Evolutionary conservation across 495 filamentous ascomycete species (phyloP), one percentile per base, ranked within the genome.

Genomic region (Neurospora sp.): DNA sequence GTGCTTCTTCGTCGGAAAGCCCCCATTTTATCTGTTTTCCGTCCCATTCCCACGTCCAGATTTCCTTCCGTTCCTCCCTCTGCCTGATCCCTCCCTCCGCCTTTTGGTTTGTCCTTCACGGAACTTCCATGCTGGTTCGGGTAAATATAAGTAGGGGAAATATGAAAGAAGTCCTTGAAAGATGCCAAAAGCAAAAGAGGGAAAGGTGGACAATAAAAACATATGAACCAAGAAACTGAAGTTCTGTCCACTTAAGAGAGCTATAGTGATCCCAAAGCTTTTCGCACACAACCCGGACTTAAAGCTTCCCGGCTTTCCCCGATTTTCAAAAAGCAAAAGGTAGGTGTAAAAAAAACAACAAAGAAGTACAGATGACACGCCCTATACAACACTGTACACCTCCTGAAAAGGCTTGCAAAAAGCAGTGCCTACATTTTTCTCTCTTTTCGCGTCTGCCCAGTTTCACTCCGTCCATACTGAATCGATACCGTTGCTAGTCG

Each of bases 41-140:
- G 22, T 68, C 27, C 22, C 42, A n/a, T 38, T 40, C 22, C 31
- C 65, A 71, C 74, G 48, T 73, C 75, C 76, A 77, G 69, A 71
- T 35, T 20, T 39, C 70, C 44, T 70, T 73, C 73, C 72, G 68
- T 41, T 74, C 75, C 72, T 71, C 14, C 39, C 71, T 27, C 9
- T 45, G 48, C 48, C 20, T 59, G 22, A 59, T 16, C 27, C 53
- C 12, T 35, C 14, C 6, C 4, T 65, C 53, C 12, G 14, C 9
- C 48, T 12, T 59, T 27, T 27, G 22, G 20, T 14, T 59, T 59
- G 4, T 27, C 18, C 42, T 45, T 20, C 42, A 45, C n/a, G 18
- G 20, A 59, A 27, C 20, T 14, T 27, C 12, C 5, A 16, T 35
- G 53, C 27, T 37, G 6, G 53, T 65, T 18, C 53, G 53, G 27